Evolutionary conservation across 2,329 filamentous ascomycete species (phyloP).

Genomic region (Trichophyton verrucosum): DNA sequence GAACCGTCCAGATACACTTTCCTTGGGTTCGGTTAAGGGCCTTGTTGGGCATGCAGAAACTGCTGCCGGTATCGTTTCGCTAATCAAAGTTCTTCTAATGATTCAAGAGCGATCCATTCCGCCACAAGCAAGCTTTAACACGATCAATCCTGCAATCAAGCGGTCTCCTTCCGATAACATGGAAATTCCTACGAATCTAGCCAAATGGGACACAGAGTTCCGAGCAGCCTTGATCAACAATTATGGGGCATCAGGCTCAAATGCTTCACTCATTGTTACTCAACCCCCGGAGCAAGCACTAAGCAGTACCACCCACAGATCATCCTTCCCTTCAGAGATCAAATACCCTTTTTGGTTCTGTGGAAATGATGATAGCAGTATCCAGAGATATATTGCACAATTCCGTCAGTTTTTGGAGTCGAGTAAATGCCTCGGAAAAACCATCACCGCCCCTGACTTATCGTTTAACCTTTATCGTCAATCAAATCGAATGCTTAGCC

Average conservation of each 20-base stretch:
- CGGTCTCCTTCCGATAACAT: neutral
- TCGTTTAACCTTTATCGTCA: constrained; percentile 9
- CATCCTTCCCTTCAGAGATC: neutral
- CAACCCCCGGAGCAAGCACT: neutral
- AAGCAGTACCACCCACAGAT: neutral
- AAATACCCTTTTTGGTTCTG: constrained; percentile 3
- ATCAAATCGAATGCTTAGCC: constrained; percentile 13
- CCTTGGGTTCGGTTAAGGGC: constrained; percentile 24
- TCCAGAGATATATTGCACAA: neutral
- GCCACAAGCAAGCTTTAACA: constrained; percentile 18
- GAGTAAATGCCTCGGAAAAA: neutral
- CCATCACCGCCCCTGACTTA: neutral
- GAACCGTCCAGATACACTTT: constrained; percentile 9
- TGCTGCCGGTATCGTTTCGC: constrained; percentile 21
- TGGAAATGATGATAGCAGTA: constrained; percentile 3
- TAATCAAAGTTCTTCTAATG: constrained; percentile 24
- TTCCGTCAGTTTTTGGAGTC: neutral
- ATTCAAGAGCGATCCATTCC: constrained; percentile 19
- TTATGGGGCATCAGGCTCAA: constrained; percentile 19
- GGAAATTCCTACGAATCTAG: neutral
- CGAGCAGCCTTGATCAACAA: constrained; percentile 16
- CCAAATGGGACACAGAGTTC: neutral
- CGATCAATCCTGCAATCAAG: constrained; percentile 12
- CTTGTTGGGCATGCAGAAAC: constrained; percentile 26
- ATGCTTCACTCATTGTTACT: constrained; percentile 18